Percentiles rank a stretch among this genome's conserved stretches.
These are phyloP conservation scores for Magnolia changhungtana DNA, from an alignment of 164 flowering plant species.

Conservation along the genomic window DNA sequence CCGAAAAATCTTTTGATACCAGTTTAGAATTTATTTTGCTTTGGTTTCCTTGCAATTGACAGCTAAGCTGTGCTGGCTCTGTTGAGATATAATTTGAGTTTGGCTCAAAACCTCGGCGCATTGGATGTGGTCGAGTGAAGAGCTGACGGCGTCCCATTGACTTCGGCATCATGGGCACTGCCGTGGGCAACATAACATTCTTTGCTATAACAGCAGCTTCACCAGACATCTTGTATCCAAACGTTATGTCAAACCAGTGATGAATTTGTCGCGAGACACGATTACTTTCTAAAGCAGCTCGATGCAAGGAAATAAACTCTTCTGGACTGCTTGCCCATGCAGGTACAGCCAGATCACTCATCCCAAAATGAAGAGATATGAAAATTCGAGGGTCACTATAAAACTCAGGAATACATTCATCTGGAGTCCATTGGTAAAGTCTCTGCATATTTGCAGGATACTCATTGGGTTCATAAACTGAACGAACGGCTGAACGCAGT, in stretches of 20 bases:
- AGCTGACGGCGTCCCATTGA: slow-evolving; percentile 87
- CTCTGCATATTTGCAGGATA: slow-evolving; percentile 96
- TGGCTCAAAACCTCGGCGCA: slow-evolving; percentile 31
- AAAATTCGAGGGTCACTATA: slow-evolving; percentile 81
- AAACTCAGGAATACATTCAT: slow-evolving; percentile 98
- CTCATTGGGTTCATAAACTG: slow-evolving; percentile 98
- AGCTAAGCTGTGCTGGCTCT: slow-evolving; percentile 11
- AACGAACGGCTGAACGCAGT: slow-evolving; percentile 81
- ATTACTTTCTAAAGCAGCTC: slow-evolving; percentile 83
- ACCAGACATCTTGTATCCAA: slow-evolving; percentile 95
- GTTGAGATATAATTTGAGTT: slow-evolving; percentile 5
- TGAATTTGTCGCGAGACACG: slow-evolving; percentile 74
- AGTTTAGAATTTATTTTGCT: not conserved
- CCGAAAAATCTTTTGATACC: not conserved
- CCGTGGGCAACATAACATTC: slow-evolving; percentile 83
- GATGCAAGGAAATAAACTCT: slow-evolving; percentile 84
- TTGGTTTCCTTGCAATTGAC: slow-evolving; percentile 1
- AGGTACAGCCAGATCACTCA: slow-evolving; percentile 89
- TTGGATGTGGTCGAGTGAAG: slow-evolving; percentile 81
- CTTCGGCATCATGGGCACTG: slow-evolving; percentile 60
- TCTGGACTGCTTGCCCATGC: slow-evolving; percentile 74
- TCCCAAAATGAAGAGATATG: slow-evolving; percentile 69
- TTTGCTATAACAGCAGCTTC: slow-evolving; percentile 81
- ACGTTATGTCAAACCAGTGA: slow-evolving; percentile 93
- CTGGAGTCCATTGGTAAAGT: slow-evolving; percentile 98